Conservation (phyloP, 371 early-diverging fungal species). For the Mortierella polycephala region DNA sequence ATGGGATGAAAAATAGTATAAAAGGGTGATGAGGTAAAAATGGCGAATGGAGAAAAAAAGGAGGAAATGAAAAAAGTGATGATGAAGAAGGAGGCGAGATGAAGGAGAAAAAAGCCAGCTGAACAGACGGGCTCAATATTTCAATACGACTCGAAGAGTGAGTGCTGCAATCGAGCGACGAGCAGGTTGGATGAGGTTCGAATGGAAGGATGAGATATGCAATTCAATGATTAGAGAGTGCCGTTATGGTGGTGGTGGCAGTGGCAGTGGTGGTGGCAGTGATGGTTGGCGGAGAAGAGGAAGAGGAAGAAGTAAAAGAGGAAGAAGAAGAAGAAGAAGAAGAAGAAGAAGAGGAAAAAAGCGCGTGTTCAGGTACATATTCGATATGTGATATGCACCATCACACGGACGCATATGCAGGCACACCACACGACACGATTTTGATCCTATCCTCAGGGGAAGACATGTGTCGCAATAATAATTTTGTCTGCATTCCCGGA, state of each 20-base stretch:
- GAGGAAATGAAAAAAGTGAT: slow-evolving; percentile 1
- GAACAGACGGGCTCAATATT: slow-evolving; percentile 3
- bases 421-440: neutral
- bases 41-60: neutral
- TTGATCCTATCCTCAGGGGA: no score
- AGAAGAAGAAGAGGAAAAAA: slow-evolving; percentile 15
- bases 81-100: slow-evolving; percentile 2
- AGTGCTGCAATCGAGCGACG: neutral
- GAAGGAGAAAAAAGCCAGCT: slow-evolving; percentile 2
- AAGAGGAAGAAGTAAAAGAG: neutral
- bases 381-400: neutral
- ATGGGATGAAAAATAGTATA: neutral
- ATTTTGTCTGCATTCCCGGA: no score
- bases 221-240: no score
- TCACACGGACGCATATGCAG: neutral
- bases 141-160: no score
- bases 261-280: neutral
- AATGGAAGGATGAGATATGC: no score
- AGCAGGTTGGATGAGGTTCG: neutral
- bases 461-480: no score
- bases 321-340: neutral
- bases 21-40: slow-evolving; percentile 3
- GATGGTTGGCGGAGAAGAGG: neutral
- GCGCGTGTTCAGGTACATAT: neutral
- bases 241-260: no score